A percentile compares a stretch with the other conserved stretches of the same genome.
Conservation (phyloP, 2,329 filamentous ascomycete species). For the Phialocephala subalpina region DNA sequence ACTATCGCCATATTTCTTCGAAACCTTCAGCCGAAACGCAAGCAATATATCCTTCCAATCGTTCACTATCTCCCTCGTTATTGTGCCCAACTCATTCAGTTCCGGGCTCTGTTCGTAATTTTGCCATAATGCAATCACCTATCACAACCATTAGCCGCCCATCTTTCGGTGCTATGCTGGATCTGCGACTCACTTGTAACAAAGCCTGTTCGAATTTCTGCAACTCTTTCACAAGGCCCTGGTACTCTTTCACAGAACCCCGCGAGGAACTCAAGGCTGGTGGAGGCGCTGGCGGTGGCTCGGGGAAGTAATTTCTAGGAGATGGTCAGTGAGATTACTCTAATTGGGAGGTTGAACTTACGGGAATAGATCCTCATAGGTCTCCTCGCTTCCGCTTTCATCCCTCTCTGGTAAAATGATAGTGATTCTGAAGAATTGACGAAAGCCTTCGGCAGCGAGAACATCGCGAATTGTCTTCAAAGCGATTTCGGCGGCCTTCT, state of each 20-base stretch:
- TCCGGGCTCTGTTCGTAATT: constrained; percentile 8
- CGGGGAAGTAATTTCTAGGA: background rate
- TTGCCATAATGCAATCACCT: constrained; percentile 13
- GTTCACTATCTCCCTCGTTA: constrained; percentile 10
- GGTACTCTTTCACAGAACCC: constrained; percentile 26
- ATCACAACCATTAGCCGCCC: background rate
- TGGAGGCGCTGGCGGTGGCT: too few species aligned
- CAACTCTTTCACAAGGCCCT: constrained; percentile 23
- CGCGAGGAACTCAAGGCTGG: background rate
- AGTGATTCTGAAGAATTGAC: background rate
- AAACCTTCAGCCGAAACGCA: background rate
- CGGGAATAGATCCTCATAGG: background rate
- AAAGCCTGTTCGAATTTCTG: constrained; percentile 19
- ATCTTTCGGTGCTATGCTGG: background rate
- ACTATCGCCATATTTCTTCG: constrained; percentile 18
- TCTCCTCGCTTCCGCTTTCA: background rate
- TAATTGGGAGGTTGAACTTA: background rate
- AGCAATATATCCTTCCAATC: constrained; percentile 17
- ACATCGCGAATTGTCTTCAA: background rate
- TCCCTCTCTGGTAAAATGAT: background rate
- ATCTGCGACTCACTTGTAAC: constrained; percentile 15
- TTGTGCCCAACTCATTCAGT: background rate
- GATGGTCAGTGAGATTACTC: background rate
- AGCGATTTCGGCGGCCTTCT: background rate
- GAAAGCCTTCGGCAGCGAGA: background rate